Evolutionary conservation across 495 filamentous ascomycete species (phyloP).

Genomic region (Tuber calosporum): DNA sequence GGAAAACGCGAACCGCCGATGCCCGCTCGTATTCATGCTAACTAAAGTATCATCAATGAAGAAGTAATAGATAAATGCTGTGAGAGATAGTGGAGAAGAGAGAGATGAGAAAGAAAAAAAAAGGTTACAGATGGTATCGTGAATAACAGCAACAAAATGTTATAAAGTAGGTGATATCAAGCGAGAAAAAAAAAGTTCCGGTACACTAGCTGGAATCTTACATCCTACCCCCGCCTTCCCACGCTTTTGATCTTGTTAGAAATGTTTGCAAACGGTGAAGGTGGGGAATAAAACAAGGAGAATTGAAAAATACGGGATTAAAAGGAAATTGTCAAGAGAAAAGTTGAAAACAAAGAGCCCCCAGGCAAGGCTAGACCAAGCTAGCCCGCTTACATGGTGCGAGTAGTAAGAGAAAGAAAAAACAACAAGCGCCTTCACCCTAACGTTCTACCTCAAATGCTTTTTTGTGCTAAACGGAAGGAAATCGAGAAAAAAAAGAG

Average conservation of each 20-base stretch:
- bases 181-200: neutral
- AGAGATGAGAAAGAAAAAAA: neutral
- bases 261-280: neutral
- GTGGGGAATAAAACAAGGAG: neutral
- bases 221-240: neutral
- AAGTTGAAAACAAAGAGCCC: neutral
- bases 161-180: neutral
- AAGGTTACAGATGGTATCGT: neutral
- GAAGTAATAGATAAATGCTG: neutral
- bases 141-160: neutral
- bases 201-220: neutral
- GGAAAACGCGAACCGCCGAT: neutral
- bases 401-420: neutral
- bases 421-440: neutral
- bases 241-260: neutral
- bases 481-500: neutral
- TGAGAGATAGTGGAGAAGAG: neutral
- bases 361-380: neutral
- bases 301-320: neutral
- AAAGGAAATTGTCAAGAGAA: neutral
- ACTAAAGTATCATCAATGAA: neutral
- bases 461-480: conserved; percentile 1
- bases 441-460: conserved; percentile 1
- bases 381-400: neutral
- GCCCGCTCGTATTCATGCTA: neutral